Evolutionary conservation across 225 moss, liverwort and hornwort species (phyloP).

Genomic region (Polytrichum formosum): DNA sequence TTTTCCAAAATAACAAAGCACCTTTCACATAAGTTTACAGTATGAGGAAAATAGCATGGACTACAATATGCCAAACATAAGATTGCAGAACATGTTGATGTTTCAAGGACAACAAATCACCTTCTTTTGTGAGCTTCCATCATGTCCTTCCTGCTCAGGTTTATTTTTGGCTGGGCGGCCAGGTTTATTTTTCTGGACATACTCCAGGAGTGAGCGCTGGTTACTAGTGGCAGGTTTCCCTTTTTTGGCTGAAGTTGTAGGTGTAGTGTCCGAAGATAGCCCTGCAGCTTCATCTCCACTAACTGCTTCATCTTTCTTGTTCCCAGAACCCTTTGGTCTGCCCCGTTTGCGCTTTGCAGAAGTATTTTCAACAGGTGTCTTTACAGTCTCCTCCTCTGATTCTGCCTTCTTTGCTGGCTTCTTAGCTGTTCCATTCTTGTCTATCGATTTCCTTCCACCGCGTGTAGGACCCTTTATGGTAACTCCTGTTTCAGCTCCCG

Average conservation of each 20-base stretch:
- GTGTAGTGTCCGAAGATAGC: slow-evolving; percentile 54
- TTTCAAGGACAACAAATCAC: slow-evolving; percentile 7
- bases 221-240: slow-evolving; percentile 43
- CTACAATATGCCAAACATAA: not conserved
- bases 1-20: not conserved
- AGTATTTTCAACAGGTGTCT: slow-evolving; percentile 41
- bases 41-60: not conserved
- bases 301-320: slow-evolving; percentile 43
- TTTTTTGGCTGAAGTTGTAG: slow-evolving; percentile 52
- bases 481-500: slow-evolving; percentile 30
- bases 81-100: not conserved
- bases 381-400: slow-evolving; percentile 40
- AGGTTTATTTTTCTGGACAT: slow-evolving; percentile 53
- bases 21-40: not conserved
- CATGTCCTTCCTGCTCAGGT: slow-evolving; percentile 50
- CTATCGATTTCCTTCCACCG: slow-evolving; percentile 67
- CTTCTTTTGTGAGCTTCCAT: slow-evolving; percentile 47
- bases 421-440: slow-evolving; percentile 68
- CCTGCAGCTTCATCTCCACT: slow-evolving; percentile 57
- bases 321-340: slow-evolving; percentile 59
- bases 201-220: slow-evolving; percentile 40
- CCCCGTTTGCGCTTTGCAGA: slow-evolving; percentile 82
- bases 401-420: slow-evolving; percentile 56
- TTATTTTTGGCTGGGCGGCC: slow-evolving; percentile 62
- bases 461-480: slow-evolving; percentile 51